phyloP scores from a whole-genome alignment of 106 monocot species.

The Dioscorea alata region DNA sequence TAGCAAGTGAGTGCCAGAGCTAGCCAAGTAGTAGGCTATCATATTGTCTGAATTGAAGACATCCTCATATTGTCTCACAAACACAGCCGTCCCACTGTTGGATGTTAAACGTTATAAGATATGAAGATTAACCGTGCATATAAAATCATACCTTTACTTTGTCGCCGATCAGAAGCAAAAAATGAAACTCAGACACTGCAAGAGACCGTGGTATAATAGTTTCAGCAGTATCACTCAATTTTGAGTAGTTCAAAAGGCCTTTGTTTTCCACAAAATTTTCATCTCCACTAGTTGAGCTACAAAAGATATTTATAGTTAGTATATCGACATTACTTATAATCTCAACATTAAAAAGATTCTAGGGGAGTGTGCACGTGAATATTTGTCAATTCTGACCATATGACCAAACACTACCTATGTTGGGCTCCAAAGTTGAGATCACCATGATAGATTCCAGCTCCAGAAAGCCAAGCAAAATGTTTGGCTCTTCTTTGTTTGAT shows the following conservation, averaged over 20 bases:
- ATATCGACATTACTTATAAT: background rate
- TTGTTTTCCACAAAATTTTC: conserved; percentile 99
- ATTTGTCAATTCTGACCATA: background rate
- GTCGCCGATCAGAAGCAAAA: conserved; percentile 78
- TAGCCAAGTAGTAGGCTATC: too few species aligned
- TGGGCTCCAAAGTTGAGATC: conserved; percentile 98
- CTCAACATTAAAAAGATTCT: too few species aligned
- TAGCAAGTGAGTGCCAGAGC: too few species aligned
- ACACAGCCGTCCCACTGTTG: too few species aligned
- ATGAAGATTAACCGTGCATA: background rate
- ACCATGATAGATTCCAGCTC: conserved; percentile 93
- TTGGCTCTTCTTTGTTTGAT: conserved; percentile 92
- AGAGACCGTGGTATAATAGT: conserved; percentile 69
- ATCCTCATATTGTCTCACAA: too few species aligned
- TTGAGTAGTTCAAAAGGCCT: conserved; percentile 74
- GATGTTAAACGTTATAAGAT: too few species aligned
- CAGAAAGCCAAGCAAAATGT: conserved; percentile 98
- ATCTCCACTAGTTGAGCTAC: conserved; percentile 80
- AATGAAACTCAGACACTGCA: conserved; percentile 94
- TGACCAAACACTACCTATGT: conserved; percentile 55
- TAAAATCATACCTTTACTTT: conserved; percentile 74
- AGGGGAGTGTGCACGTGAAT: too few species aligned
- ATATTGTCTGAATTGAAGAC: too few species aligned
- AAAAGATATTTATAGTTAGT: conserved; percentile 11
- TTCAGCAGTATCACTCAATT: conserved; percentile 51